Evolutionary conservation across 306 rosid genomes (phyloP), one percentile per base, ranked within the genome.

Genomic region (Cicer arietinum): DNA sequence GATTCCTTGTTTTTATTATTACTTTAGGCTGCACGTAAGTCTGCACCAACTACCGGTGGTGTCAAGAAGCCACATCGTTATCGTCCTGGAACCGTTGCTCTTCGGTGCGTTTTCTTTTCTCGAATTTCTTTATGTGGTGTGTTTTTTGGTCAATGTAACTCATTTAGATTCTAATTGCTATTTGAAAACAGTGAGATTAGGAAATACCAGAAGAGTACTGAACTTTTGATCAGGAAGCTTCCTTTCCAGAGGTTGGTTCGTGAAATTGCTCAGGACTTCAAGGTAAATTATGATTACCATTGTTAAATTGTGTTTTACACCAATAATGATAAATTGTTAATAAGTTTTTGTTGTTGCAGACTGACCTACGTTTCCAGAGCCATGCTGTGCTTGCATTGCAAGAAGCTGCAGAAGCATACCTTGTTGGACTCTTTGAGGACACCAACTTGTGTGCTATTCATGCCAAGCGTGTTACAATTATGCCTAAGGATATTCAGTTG

Each of bases 11-110:
- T 6, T n/a, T 4, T 7, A 0, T 1, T 1, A 3, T 0, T 4
- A 0, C 2, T 0, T 1, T 40, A 92, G 98, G 98, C 98, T 83
- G 98, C 97, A 0, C 93, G 98, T 67, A 93, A 93, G 89, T 93
- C 98, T 65, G 98, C 98, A 6, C 98, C 98, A 2, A 93, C 97
- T 1, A 93, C 98, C 46, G 98, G 97, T 54, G 98, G 98, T 9
- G 97, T 93, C 41, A 93, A 93, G 91, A 93, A 93, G 73, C 98
- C 98, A 14, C 98, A 93, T 80, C 86, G 98, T 61, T 93, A 93
- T 75, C 95, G 97, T 7, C 98, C 97, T 40, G 98, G 98, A 13
- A 93, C 98, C 5, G 97, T 91, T 18, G 97, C 97, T 79, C 98
- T 93, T 63, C 97, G 97, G 98, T 92, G 8, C 44, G 87, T 2